These are phyloP conservation scores for Suillus clintonianus DNA, from an alignment of 768 basidiomycete genomes.

Conservation along the genomic window DNA sequence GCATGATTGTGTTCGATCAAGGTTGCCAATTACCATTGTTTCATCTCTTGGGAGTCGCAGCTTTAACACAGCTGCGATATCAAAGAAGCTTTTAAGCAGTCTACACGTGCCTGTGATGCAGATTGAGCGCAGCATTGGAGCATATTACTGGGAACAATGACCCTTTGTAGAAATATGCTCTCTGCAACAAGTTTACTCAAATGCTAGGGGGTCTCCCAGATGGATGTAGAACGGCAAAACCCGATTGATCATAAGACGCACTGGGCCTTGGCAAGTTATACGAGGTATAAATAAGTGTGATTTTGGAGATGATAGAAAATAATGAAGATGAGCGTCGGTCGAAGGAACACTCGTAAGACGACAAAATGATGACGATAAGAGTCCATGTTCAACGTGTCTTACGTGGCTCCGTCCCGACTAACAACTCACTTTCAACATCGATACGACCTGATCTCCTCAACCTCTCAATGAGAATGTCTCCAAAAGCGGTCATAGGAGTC, in stretches of 20 bases:
- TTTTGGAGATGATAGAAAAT: background rate
- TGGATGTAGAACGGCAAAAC: no score
- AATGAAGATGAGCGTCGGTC: background rate
- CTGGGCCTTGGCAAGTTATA: no score
- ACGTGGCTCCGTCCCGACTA: slow-evolving; percentile 14
- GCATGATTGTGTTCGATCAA: background rate
- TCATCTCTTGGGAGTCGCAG: no score
- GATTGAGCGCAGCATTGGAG: no score
- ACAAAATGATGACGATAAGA: background rate
- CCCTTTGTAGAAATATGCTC: no score
- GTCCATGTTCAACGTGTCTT: slow-evolving; percentile 5
- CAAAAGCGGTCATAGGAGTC: slow-evolving; percentile 83
- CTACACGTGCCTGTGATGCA: no score
- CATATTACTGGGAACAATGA: no score
- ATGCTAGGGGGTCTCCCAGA: no score
- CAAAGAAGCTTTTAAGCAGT: no score
- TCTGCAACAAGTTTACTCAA: no score
- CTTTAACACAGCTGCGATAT: no score
- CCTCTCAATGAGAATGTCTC: slow-evolving; percentile 70
- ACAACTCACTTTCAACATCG: slow-evolving; percentile 55
- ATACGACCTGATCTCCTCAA: slow-evolving; percentile 60
- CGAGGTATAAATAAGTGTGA: background rate
- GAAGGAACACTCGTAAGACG: background rate
- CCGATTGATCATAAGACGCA: no score
- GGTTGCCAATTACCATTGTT: background rate